phyloP scores from a whole-genome alignment of 768 basidiomycete genomes.

The Boletellus ananiceps region DNA sequence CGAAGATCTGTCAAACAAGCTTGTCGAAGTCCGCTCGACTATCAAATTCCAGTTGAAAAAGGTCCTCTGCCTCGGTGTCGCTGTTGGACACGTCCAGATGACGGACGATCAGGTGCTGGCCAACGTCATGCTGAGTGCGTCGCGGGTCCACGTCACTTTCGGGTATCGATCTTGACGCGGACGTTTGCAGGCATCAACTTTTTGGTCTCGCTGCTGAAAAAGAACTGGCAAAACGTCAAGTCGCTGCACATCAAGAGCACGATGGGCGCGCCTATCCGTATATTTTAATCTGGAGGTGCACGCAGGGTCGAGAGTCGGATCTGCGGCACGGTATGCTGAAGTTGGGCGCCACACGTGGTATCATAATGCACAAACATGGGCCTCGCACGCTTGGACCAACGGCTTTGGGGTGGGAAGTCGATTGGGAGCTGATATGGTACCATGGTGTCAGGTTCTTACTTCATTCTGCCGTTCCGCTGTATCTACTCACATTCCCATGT shows the following conservation, averaged over 20 bases:
- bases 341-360: conserved; percentile 24
- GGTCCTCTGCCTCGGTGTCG: conserved; percentile 98
- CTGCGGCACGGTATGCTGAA: conserved; percentile 12
- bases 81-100: conserved; percentile 97
- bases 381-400: conserved; percentile 99
- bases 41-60: conserved; percentile 99
- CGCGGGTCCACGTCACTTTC: neutral
- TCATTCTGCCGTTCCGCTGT: conserved; percentile 11
- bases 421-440: conserved; percentile 83
- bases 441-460: conserved; percentile 21
- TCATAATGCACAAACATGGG: conserved; percentile 86
- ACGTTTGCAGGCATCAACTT: conserved; percentile 88
- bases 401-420: conserved; percentile 63
- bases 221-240: conserved; percentile 99
- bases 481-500: conserved; percentile 20
- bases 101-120: conserved; percentile 93
- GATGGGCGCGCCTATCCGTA: conserved; percentile 97
- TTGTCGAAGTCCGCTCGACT: conserved; percentile 93
- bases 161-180: conserved; percentile 4
- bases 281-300: conserved; percentile 56
- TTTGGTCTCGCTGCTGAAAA: conserved; percentile 97
- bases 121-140: conserved; percentile 95
- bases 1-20: conserved; percentile 87
- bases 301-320: conserved; percentile 4
- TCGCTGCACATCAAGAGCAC: conserved; percentile 98